Evolutionary conservation across 1,284 basidiomycete species (phyloP), one percentile per base, ranked within the genome.

Genomic region (Austroboletus rostrupii): DNA sequence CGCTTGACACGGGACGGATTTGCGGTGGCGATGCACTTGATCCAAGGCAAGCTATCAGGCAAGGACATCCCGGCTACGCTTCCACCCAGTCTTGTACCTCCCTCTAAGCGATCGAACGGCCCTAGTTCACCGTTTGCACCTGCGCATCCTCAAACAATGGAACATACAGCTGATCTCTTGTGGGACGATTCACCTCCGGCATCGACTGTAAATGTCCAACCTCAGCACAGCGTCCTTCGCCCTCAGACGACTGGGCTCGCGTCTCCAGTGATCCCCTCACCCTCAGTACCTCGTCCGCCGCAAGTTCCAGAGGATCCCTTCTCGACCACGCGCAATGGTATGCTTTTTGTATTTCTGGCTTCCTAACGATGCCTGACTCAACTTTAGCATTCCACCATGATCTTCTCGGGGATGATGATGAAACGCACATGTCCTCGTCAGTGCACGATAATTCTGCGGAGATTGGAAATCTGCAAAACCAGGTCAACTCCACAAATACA

Each of bases 21-120:
- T 68, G 96, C 97, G 3, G 88, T 99, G 38, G 97, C 95, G 3
- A 87, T 97, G 86, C 83, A 96, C 69, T 79, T 99, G 43, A 98
- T 99, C 64, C 91, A 93, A 68, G 80, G 80, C 59, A 93, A 88
- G 66, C 73, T 98, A 2, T 78, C 82, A 2, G 96, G 96, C n/a
- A 84, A 83, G 55, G 85, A 90, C 1, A 70, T 96, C 21, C 97
- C 97, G 0, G 54, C 75, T 0, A 69, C 73, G 21, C 76, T 99
- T 16, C 92, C 94, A 1, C 65, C 68, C 21, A 80, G 81, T 33
- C 76, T 99, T 39, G 69, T 97, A 11, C 96, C 97, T 5, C 94
- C 94, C 0, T 81, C 84, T 3, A 77, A 86, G 75, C 83, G 89
- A 33, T 46, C 63, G 14, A 65, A 64, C n/a, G 57, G 54, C 14